A percentile compares a stretch with the other conserved stretches of the same genome.
phyloP scores from a whole-genome alignment of 2,329 filamentous ascomycete species.

The Apiospora saccharicola region DNA sequence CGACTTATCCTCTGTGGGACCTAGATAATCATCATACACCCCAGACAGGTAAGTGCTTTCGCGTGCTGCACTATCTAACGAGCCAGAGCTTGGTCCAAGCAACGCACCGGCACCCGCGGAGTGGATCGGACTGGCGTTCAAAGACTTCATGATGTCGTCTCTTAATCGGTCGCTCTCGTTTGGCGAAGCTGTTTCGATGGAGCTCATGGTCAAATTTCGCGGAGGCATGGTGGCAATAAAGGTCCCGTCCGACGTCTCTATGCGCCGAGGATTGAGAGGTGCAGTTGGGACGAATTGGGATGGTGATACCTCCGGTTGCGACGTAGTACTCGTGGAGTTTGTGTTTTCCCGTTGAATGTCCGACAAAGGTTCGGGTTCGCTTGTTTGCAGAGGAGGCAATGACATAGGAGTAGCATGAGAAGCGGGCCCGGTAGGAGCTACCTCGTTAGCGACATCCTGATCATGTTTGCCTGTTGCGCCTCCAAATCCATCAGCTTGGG shows the following conservation, averaged over 20 bases:
- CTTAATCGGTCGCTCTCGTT: constrained; percentile 75
- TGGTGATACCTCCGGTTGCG: constrained; percentile 10
- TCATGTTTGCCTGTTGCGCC: constrained; percentile 35
- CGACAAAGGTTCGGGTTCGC: constrained; percentile 29
- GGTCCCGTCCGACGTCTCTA: constrained; percentile 46
- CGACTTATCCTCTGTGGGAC: constrained; percentile 53
- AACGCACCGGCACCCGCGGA: constrained; percentile 33
- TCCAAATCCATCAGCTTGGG: constrained; percentile 30
- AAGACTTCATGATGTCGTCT: constrained; percentile 77
- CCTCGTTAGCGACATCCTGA: constrained; percentile 33
- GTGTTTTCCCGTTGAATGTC: constrained; percentile 32
- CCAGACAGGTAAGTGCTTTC: constrained; percentile 71
- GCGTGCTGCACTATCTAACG: constrained; percentile 39
- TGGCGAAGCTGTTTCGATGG: constrained; percentile 57
- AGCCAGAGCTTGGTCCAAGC: constrained; percentile 22
- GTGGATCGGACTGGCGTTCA: constrained; percentile 54
- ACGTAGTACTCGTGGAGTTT: neutral
- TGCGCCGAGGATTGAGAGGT: constrained; percentile 53
- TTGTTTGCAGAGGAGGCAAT: constrained; percentile 37
- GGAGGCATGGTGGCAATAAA: constrained; percentile 46
- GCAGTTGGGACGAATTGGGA: constrained; percentile 51
- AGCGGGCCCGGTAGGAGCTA: constrained; percentile 31
- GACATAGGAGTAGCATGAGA: constrained; percentile 3
- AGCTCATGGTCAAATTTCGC: constrained; percentile 55
- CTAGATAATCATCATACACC: constrained; percentile 75